phyloP scores from a whole-genome alignment of 1,284 basidiomycete species.

The Ustilago esculenta region DNA sequence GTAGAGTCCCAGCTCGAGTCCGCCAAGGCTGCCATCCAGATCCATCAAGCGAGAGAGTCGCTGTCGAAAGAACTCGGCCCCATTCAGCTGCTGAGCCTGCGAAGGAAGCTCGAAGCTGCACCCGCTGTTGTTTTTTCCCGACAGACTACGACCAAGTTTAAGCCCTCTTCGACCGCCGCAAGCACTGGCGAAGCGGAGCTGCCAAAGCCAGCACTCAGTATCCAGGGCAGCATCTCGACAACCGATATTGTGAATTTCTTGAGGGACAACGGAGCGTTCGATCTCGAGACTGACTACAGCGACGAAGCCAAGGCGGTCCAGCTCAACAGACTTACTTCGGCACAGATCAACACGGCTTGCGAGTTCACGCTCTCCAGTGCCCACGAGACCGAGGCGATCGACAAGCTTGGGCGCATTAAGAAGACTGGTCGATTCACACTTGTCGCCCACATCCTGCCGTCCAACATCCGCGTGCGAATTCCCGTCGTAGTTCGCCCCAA shows the following conservation, averaged over 20 bases:
- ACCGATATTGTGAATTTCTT: conserved; percentile 33
- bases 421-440: conserved; percentile 36
- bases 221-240: conserved; percentile 38
- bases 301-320: conserved; percentile 18
- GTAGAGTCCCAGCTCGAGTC: conserved; percentile 28
- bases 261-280: conserved; percentile 28
- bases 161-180: not conserved
- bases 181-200: conserved; percentile 10
- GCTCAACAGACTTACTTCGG: conserved; percentile 30
- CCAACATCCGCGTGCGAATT: conserved; percentile 33
- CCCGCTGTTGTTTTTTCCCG: conserved; percentile 31
- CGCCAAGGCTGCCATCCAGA: conserved; percentile 13
- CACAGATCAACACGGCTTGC: conserved; percentile 42
- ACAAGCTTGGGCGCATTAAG: conserved; percentile 41
- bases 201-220: conserved; percentile 30
- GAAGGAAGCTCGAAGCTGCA: conserved; percentile 32
- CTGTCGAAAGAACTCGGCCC: conserved; percentile 33
- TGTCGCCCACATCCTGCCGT: conserved; percentile 24
- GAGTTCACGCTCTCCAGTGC: conserved; percentile 19
- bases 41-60: conserved; percentile 25
- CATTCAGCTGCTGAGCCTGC: conserved; percentile 37
- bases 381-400: conserved; percentile 12
- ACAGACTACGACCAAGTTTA: conserved; percentile 30
- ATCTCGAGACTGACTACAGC: conserved; percentile 40
- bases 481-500: conserved; percentile 29